phyloP scores from a whole-genome alignment of 345 rosid genomes.

The Moringa oleifera region DNA sequence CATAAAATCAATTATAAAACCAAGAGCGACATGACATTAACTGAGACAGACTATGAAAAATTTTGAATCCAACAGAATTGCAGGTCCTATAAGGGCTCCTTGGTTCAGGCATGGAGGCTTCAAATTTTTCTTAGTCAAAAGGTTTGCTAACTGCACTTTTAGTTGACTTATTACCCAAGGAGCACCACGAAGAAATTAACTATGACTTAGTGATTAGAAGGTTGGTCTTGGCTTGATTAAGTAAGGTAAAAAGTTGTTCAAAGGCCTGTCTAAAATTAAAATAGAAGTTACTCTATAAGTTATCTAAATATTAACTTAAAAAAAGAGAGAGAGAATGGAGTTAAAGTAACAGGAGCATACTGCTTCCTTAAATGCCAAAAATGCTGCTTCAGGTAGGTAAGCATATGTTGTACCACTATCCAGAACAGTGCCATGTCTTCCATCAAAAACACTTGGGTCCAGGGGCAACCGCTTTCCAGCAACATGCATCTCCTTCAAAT shows the following conservation, averaged over 20 bases:
- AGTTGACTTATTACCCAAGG: not conserved
- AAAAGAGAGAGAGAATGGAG: not conserved
- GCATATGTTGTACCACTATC: slow-evolving; percentile 95
- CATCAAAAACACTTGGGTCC: slow-evolving; percentile 57
- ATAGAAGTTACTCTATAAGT: not conserved
- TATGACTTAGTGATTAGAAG: not conserved
- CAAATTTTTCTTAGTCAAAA: not conserved
- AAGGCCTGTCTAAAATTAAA: not conserved
- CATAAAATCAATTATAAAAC: no score
- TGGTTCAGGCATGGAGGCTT: not conserved
- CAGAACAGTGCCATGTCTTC: slow-evolving; percentile 68
- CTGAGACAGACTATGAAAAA: not conserved
- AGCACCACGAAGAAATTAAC: not conserved
- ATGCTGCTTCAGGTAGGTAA: slow-evolving; percentile 81
- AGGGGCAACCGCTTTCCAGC: slow-evolving; percentile 77
- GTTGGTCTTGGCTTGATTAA: not conserved
- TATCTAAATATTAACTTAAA: no score
- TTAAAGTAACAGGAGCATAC: slow-evolving; percentile 34
- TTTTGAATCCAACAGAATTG: not conserved
- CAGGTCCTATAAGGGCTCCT: not conserved
- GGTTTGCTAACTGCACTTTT: not conserved
- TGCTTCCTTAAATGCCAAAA: slow-evolving; percentile 65
- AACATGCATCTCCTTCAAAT: slow-evolving; percentile 85
- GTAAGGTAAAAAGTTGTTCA: no score
- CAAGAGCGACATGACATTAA: not conserved